Evolutionary conservation across 108 stramenopile genomes (phyloP), one percentile per base, ranked within the genome.

Genomic region (Discostella stelligeroides): DNA sequence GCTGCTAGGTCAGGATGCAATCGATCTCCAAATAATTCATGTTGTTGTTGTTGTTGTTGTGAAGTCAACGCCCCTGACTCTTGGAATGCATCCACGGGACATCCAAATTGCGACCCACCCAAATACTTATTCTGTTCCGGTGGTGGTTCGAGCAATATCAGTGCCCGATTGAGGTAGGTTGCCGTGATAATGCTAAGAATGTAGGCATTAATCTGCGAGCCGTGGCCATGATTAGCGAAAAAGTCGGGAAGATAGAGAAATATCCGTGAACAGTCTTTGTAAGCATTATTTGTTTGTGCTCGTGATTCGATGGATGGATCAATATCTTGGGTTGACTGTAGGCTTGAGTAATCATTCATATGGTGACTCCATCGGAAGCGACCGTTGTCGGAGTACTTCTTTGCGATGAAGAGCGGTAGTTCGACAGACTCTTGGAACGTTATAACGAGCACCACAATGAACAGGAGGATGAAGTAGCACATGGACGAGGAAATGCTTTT

Each of bases 91-190:
- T 66, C 66, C 3, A 57, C 37, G 0, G 77, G 77, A 63, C 77
- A 79, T 3, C 77, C 77, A 25, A 79, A 79, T 47, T 79, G 77
- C 14, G 63, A 66, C 41, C 65, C 77, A 12, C 77, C 77, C 17
- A 23, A 23, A 3, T 3, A 70, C 0, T 7, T 57, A 12, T 64
- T 53, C 29, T 23, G 38, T 8, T 58, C 63, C 4, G 39, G 30
- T 6, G 65, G 57, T 0, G 77, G 70, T 41, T 79, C 77, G 20
- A 66, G 14, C n/a, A 79, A 20, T 29, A 79, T 11, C 49, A 79
- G 17, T n/a, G 69, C 61, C 0, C 68, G 41, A 20, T 65, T 48
- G 17, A 79, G 46, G 25, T 71, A 72, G 9, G 77, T 71, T 45
- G 62, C 45, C 46, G 48, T 29, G 50, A 49, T 21, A 4, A 54